phyloP scores from a whole-genome alignment of 2,329 filamentous ascomycete species.

The Fusarium chuoi region DNA sequence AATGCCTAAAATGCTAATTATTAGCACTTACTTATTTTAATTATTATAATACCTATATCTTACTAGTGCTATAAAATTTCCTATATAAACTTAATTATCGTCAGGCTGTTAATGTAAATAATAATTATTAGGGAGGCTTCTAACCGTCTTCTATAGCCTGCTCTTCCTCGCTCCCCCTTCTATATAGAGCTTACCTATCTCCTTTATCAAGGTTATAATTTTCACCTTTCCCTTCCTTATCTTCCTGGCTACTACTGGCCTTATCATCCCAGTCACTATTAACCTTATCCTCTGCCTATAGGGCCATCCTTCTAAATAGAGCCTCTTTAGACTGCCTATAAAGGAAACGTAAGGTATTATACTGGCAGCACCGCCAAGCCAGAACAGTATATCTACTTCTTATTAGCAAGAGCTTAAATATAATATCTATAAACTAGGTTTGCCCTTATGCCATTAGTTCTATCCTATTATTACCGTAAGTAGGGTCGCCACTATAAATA shows the following conservation, averaged over 20 bases:
- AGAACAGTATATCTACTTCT: neutral
- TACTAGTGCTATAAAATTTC: too few species aligned
- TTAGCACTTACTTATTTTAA: too few species aligned
- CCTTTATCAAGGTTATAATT: neutral
- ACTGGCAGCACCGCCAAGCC: accelerated
- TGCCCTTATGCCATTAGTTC: accelerated
- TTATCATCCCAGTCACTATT: neutral
- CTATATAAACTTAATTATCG: too few species aligned
- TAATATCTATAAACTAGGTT: neutral
- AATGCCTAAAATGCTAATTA: too few species aligned
- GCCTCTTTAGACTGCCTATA: neutral
- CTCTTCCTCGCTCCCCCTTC: accelerated
- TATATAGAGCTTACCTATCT: too few species aligned
- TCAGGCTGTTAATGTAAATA: too few species aligned
- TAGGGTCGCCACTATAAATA: neutral
- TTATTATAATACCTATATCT: too few species aligned
- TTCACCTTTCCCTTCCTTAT: neutral
- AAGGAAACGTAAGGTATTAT: neutral
- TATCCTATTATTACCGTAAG: neutral
- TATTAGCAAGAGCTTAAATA: neutral
- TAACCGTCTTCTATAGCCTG: too few species aligned
- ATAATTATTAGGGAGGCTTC: too few species aligned
- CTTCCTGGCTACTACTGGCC: neutral
- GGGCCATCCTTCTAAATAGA: neutral
- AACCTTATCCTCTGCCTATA: neutral